Base-by-base conservation (phyloP, 192 early-diverging fungal species). In the Backusella mclennaniae region DNA sequence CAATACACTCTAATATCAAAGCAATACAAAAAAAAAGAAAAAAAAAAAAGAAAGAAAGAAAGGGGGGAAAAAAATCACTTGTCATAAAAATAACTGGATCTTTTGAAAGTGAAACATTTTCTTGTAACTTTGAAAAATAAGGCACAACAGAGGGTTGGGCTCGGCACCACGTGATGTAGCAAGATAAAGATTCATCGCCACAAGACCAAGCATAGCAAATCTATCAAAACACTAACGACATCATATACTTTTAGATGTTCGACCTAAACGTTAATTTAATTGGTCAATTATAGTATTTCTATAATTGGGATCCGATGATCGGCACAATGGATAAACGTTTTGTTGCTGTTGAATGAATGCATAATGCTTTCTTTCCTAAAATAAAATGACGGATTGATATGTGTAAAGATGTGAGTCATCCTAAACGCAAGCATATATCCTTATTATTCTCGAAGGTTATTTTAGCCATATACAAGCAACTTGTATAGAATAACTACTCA, bases 1-100 rank as follows among this genome's bases (percentile, higher is more conserved):
- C 19, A 44, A 15, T 31, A 44, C 17, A 72, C 21, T 31, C 15
- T 66, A 46, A 15, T 66, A 66, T 33, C 63, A 11, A 66, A 77
- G n/a, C 6, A 36, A 33, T 38, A 38, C 23, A 73, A 78, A 69
- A 56, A 69, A 52, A 70, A 46, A 21, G 35, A 71, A 66, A 11
- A 44, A 38, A 38, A 72, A 72, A 35, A 56, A 53, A 33, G 26
- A 53, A 53, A 33, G 3, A 66, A 66, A 66, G 66, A 66, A 56
- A 59, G 23, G 44, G 67, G 66, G 44, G 56, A 56, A 59, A 39
- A 36, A 68, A 70, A 70, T 56, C 21, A 56, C 53, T 56, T 56
- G n/a, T 23, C 53, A 56, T n/a, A 17, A 53, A n/a, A 53, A 53
- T 53, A 56, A 56, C n/a, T 56, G 11, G 26, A 56, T 56, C 26